phyloP scores from a whole-genome alignment of 2,329 filamentous ascomycete genomes.

The Paecilomyces dactylethromorphus region DNA sequence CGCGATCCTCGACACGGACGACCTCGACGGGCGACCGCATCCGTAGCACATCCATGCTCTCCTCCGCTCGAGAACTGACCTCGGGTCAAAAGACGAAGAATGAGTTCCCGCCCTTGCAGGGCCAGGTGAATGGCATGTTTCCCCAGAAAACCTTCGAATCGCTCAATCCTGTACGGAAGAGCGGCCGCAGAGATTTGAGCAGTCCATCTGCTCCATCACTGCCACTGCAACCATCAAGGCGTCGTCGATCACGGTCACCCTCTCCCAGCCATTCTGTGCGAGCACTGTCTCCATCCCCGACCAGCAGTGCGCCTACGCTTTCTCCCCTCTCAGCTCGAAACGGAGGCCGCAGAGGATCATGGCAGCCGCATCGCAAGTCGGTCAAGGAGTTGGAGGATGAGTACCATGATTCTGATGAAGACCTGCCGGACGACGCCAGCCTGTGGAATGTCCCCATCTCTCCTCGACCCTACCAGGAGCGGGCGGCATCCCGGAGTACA shows the following conservation, averaged over 20 bases:
- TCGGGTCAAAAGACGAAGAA: slow-evolving; percentile 18
- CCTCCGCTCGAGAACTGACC: slow-evolving; percentile 29
- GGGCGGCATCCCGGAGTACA: slow-evolving; percentile 30
- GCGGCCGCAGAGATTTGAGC: slow-evolving; percentile 1
- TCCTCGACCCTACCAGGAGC: slow-evolving; percentile 35
- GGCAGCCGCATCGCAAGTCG: slow-evolving; percentile 40
- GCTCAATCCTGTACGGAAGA: slow-evolving; percentile 8
- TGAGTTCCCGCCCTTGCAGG: slow-evolving; percentile 15
- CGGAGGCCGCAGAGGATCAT: slow-evolving; percentile 30
- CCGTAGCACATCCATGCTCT: slow-evolving; percentile 18
- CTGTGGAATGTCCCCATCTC: slow-evolving; percentile 47
- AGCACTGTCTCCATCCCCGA: slow-evolving; percentile 22
- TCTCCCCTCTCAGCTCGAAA: slow-evolving; percentile 9
- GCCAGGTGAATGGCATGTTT: slow-evolving; percentile 19
- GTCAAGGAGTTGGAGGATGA: slow-evolving; percentile 44
- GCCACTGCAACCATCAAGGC: slow-evolving; percentile 10
- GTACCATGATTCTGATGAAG: slow-evolving; percentile 46
- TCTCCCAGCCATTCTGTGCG: slow-evolving; percentile 10
- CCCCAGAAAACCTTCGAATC: slow-evolving; percentile 15
- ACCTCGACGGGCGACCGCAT: slow-evolving; percentile 18
- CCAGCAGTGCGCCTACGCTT: slow-evolving; percentile 3
- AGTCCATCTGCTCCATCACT: slow-evolving; percentile 14
- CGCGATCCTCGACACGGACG: not conserved
- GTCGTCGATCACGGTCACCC: slow-evolving; percentile 6
- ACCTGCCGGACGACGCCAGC: slow-evolving; percentile 44